Base-by-base conservation (phyloP, 352 stramenopile species). In the Globisporangium okanoganense region DNA sequence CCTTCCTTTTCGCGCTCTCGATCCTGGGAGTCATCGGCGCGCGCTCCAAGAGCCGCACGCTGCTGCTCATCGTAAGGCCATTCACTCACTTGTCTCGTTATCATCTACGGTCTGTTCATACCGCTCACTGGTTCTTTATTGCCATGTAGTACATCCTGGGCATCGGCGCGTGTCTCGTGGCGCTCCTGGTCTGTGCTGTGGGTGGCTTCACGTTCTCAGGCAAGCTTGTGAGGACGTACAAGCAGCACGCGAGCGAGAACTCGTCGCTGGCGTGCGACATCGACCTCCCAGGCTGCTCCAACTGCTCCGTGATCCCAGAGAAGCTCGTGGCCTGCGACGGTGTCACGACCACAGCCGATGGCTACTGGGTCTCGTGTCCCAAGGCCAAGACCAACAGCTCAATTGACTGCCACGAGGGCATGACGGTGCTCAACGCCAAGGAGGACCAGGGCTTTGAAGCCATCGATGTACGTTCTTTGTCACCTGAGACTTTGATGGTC, bases 21-120 rank as follows among this genome's bases (percentile, higher is more conserved):
- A 66, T 86, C 29, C 55, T 93, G 53, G 85, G 85, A 6, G 69
- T 90, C 57, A 75, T 93, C 58, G 83, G 79, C 29, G 74, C 83
- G 2, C 73, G 76, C 25, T 66, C 83, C 62, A 95, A 93, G 70
- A 93, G 80, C 54, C 71, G 85, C 58, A 78, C 79, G 14, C 61
- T 95, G 43, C 72, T 95, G 4, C 72, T 95, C 7, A 78, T 91
- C 47, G 85, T 95, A 86, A 56, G 83, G n/a, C 72, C 6, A 14
- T 5, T 13, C 27, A 0, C 2, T 58, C n/a, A 22, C 18, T 45
- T 41, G 5, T 43, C 36, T 27, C 29, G 6, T 3, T 33, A 33
- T 33, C 29, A 33, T 54, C 5, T 12, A 22, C 9, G 18, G 5
- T 45, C 40, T 43, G 6, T 14, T 43, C 36, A n/a, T 40, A 22